A percentile compares a stretch with the other conserved stretches of the same genome.
Evolutionary conservation across 2,329 filamentous ascomycete species (phyloP).

Genomic region (Beauveria sp.): DNA sequence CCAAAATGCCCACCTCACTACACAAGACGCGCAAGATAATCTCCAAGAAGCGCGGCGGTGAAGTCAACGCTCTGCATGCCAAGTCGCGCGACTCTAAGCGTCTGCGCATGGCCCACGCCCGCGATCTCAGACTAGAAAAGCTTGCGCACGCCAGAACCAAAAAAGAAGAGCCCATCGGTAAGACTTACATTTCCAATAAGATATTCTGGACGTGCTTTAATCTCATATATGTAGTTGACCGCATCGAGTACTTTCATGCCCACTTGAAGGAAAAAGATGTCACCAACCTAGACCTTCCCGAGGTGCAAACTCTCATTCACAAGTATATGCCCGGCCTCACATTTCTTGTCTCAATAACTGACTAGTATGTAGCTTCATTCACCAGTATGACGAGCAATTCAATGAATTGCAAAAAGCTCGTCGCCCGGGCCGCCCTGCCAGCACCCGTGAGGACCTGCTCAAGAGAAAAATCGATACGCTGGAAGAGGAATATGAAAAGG

Average conservation of each 20-base stretch:
- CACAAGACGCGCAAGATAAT: slow-evolving; percentile 85
- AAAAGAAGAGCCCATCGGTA: slow-evolving; percentile 67
- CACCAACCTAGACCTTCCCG: slow-evolving; percentile 42
- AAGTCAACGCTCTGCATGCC: slow-evolving; percentile 70
- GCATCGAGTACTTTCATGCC: slow-evolving; percentile 59
- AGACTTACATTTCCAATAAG: neutral
- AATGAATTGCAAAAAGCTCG: slow-evolving; percentile 57
- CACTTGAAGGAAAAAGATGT: slow-evolving; percentile 42
- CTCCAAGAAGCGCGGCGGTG: slow-evolving; percentile 72
- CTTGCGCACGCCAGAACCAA: slow-evolving; percentile 62
- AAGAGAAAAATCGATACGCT: slow-evolving; percentile 63
- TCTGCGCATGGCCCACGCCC: slow-evolving; percentile 67
- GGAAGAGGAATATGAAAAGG: slow-evolving; percentile 71
- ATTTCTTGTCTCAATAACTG: neutral
- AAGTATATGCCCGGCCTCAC: slow-evolving; percentile 35
- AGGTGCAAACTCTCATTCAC: slow-evolving; percentile 54
- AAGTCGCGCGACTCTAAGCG: slow-evolving; percentile 81
- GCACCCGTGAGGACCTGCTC: slow-evolving; percentile 67
- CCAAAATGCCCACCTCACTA: slow-evolving; percentile 66
- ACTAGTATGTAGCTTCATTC: slow-evolving; percentile 47
- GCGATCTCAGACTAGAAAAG: slow-evolving; percentile 76
- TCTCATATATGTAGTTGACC: slow-evolving; percentile 22
- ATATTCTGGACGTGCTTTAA: slow-evolving; percentile 4
- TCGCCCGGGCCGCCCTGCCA: slow-evolving; percentile 71
- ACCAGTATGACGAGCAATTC: slow-evolving; percentile 65